Conservation (phyloP, 2,329 filamentous ascomycete species). For the Fusarium compactum region DNA sequence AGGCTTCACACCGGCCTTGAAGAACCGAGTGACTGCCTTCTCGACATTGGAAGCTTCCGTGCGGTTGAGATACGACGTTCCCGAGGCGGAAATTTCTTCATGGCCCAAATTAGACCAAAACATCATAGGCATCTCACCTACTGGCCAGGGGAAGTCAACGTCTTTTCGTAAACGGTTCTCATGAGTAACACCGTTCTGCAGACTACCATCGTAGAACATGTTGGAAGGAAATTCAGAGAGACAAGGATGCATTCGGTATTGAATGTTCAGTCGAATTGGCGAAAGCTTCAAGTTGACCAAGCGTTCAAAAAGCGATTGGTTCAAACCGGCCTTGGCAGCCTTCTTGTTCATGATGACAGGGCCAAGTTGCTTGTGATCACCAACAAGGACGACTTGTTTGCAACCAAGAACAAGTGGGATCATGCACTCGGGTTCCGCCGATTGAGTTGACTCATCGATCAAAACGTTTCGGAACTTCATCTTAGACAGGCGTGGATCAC, state of each 20-base stretch:
- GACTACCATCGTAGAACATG: slow-evolving; percentile 98
- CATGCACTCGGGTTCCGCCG: slow-evolving; percentile 98
- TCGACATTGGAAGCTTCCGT: slow-evolving; percentile 98
- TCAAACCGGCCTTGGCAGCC: slow-evolving; percentile 95
- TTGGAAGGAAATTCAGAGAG: slow-evolving; percentile 97
- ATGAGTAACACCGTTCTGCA: slow-evolving; percentile 96
- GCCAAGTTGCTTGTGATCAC: slow-evolving; percentile 97
- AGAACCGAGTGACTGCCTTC: slow-evolving; percentile 98
- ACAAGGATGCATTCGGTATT: slow-evolving; percentile 99
- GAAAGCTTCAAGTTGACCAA: slow-evolving; percentile 90
- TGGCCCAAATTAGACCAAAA: slow-evolving; percentile 99
- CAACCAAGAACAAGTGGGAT: slow-evolving; percentile 96
- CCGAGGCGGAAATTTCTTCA: slow-evolving; percentile 97
- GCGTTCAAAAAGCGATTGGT: slow-evolving; percentile 98
- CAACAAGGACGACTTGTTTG: slow-evolving; percentile 98
- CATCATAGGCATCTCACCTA: slow-evolving; percentile 97
- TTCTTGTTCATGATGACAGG: slow-evolving; percentile 99
- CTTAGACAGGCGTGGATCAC: slow-evolving; percentile 93
- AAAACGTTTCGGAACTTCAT: slow-evolving; percentile 98
- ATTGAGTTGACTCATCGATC: slow-evolving; percentile 98
- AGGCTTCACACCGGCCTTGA: slow-evolving; percentile 97
- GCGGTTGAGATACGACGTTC: slow-evolving; percentile 97
- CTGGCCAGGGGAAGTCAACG: slow-evolving; percentile 98
- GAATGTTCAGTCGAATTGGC: slow-evolving; percentile 93
- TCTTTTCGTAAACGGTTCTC: slow-evolving; percentile 89